These are phyloP conservation scores for Rhodotorula toruloides DNA, from an alignment of 768 basidiomycete species.

Conservation along the genomic window DNA sequence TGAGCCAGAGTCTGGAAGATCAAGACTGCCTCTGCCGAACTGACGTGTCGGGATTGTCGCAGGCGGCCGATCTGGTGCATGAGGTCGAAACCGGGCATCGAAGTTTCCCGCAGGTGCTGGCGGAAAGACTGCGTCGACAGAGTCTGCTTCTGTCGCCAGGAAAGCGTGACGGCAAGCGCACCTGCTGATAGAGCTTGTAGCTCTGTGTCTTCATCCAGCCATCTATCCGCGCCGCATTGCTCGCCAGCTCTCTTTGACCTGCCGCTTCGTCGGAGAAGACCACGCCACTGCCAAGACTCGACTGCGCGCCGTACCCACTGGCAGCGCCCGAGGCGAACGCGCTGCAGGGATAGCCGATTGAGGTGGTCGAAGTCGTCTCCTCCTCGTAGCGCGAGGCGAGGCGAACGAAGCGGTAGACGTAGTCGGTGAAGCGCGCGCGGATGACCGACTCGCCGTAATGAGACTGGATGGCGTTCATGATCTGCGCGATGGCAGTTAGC, in stretches of 20 bases:
- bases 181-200: slow-evolving; percentile 67
- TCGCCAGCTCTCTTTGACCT: slow-evolving; percentile 62
- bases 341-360: slow-evolving; percentile 62
- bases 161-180: slow-evolving; percentile 49
- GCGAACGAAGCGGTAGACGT: slow-evolving; percentile 76
- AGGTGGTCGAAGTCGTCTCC: slow-evolving; percentile 63
- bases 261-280: slow-evolving; percentile 67
- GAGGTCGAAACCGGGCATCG: slow-evolving; percentile 77
- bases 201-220: slow-evolving; percentile 82
- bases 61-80: slow-evolving; percentile 78
- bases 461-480: slow-evolving; percentile 76
- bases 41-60: slow-evolving; percentile 64
- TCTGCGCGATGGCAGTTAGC: slow-evolving; percentile 50
- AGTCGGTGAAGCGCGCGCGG: slow-evolving; percentile 82
- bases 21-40: slow-evolving; percentile 65
- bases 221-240: slow-evolving; percentile 79
- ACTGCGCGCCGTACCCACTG: not conserved
- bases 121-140: slow-evolving; percentile 48
- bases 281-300: slow-evolving; percentile 68
- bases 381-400: slow-evolving; percentile 89
- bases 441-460: slow-evolving; percentile 88
- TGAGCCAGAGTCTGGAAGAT: slow-evolving; percentile 72
- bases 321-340: slow-evolving; percentile 47
- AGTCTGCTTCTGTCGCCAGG: not conserved
- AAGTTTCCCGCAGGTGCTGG: slow-evolving; percentile 54